phyloP scores from a whole-genome alignment of 2,329 filamentous ascomycete species.

The Onygenales sp. region DNA sequence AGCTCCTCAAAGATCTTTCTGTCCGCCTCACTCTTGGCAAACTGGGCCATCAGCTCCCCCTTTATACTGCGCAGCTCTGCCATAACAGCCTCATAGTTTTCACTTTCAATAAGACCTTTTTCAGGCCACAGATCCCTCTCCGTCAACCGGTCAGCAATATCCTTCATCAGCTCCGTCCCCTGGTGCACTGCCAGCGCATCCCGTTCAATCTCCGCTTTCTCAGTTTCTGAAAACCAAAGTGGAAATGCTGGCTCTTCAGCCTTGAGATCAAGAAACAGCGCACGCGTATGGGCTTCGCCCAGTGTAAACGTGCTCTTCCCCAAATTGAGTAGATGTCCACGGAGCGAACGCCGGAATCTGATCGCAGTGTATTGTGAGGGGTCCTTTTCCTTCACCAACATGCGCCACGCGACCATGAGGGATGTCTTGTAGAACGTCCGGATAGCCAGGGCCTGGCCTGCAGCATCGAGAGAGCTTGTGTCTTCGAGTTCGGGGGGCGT shows the following conservation, averaged over 20 bases:
- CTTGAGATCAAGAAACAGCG: not conserved
- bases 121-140: not conserved
- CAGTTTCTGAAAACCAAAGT: not conserved
- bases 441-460: not conserved
- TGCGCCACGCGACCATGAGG: not conserved
- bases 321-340: not conserved
- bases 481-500: not conserved
- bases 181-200: not conserved
- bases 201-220: not conserved
- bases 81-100: not conserved
- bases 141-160: not conserved
- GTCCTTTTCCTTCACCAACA: not conserved
- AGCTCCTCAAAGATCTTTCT: slow-evolving; percentile 11
- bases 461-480: not conserved
- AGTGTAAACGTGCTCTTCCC: not conserved
- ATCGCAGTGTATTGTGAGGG: not conserved
- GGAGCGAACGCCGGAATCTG: not conserved
- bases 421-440: not conserved
- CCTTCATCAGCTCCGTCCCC: not conserved
- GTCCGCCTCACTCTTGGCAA: not conserved
- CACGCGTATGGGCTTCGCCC: not conserved
- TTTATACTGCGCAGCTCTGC: not conserved
- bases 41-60: not conserved
- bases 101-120: not conserved
- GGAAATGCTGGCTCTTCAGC: not conserved